Conservation (phyloP, 495 filamentous ascomycete species). For the Chaetomidium leptoderma region DNA sequence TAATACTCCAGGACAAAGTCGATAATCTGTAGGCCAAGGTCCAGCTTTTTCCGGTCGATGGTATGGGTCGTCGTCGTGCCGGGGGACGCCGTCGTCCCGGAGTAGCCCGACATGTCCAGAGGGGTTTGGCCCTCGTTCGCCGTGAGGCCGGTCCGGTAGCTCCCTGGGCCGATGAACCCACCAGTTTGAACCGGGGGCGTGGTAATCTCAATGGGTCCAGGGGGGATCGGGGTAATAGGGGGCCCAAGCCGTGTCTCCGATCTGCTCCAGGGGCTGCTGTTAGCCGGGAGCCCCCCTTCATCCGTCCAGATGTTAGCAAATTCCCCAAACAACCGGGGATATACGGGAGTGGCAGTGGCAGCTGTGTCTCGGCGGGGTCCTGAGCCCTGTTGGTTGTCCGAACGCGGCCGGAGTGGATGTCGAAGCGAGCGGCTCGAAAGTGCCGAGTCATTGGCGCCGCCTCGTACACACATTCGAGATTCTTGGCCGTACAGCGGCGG, state of each 20-base stretch:
- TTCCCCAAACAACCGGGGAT: background rate
- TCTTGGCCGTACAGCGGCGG: constrained; percentile 11
- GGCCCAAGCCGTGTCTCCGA: background rate
- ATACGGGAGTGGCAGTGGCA: background rate
- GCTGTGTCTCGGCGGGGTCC: constrained; percentile 3
- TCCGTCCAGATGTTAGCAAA: background rate
- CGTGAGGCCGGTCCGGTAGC: constrained; percentile 13
- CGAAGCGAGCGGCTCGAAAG: constrained; percentile 14
- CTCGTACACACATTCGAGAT: constrained; percentile 10
- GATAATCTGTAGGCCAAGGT: constrained; percentile 15
- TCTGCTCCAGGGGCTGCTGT: background rate
- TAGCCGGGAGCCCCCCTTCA: background rate
- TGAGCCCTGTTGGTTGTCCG: constrained; percentile 4
- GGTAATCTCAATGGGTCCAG: constrained; percentile 14
- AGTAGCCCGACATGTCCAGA: constrained; percentile 11
- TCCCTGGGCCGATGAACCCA: constrained; percentile 14
- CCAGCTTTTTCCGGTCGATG: constrained; percentile 10
- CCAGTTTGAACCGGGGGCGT: constrained; percentile 13
- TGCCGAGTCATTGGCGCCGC: constrained; percentile 10
- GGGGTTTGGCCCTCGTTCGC: constrained; percentile 4
- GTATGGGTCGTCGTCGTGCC: constrained; percentile 13
- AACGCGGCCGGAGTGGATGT: constrained; percentile 7
- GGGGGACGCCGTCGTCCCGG: background rate
- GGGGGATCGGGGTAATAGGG: background rate
- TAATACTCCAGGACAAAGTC: constrained; percentile 13